These are phyloP conservation scores for Aspergillus phoenicis DNA, from an alignment of 2,329 filamentous ascomycete genomes.

Conservation along the genomic window DNA sequence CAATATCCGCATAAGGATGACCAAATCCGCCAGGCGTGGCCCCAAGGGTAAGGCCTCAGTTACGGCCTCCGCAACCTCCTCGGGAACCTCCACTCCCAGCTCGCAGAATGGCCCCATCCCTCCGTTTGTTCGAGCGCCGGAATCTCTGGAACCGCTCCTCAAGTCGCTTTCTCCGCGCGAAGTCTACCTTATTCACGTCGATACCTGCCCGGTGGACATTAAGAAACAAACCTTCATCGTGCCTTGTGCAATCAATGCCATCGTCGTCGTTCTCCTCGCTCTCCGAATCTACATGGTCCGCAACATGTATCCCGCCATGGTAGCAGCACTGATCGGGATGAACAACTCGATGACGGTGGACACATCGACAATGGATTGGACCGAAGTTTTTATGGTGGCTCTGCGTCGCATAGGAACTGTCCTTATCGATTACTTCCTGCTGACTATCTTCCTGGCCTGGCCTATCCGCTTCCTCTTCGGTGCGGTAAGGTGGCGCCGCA, in stretches of 20 bases:
- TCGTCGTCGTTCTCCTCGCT: conserved; percentile 64
- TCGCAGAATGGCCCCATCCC: conserved; percentile 49
- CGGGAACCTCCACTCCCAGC: conserved; percentile 37
- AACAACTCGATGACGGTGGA: conserved; percentile 68
- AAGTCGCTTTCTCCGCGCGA: conserved; percentile 66
- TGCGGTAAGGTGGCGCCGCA: conserved; percentile 73
- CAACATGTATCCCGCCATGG: conserved; percentile 72
- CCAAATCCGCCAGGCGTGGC: conserved; percentile 37
- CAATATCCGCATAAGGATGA: conserved; percentile 23
- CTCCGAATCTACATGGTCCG: conserved; percentile 69
- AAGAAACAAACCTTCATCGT: conserved; percentile 84
- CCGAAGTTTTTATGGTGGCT: conserved; percentile 60
- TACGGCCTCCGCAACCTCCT: conserved; percentile 28
- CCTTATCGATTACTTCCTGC: conserved; percentile 71
- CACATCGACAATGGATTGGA: conserved; percentile 58
- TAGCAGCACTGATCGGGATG: conserved; percentile 66
- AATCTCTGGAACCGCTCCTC: conserved; percentile 67
- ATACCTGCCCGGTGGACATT: conserved; percentile 67
- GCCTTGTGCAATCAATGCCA: conserved; percentile 73
- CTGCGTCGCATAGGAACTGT: conserved; percentile 65
- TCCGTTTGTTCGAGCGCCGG: conserved; percentile 70
- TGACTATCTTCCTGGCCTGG: conserved; percentile 72
- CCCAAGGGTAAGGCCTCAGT: conserved; percentile 33
- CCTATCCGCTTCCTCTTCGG: conserved; percentile 69
- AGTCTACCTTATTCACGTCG: conserved; percentile 84